A percentile compares a stretch with the other conserved stretches of the same genome.
phyloP scores from a whole-genome alignment of 2,329 filamentous ascomycete genomes.

The Fusarium chlamydosporum region DNA sequence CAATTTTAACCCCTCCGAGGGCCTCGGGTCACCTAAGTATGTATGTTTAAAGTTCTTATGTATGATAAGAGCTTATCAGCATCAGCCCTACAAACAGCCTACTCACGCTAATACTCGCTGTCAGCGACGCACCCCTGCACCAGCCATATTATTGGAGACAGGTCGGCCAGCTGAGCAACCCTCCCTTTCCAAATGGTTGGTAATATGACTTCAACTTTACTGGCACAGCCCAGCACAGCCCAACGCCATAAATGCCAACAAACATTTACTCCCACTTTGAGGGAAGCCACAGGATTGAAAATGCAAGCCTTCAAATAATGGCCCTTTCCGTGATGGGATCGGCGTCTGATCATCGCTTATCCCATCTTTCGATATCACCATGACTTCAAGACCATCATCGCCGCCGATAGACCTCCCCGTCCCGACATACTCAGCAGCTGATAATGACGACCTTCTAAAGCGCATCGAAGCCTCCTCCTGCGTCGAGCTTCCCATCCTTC shows the following conservation, averaged over 20 bases:
- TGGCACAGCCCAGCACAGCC: slow-evolving; percentile 11
- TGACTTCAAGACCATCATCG: slow-evolving; percentile 1
- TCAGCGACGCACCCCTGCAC: slow-evolving; percentile 3
- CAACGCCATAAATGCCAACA: slow-evolving; percentile 8
- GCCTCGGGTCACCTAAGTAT: not conserved
- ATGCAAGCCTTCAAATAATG: slow-evolving; percentile 34
- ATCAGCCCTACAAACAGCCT: slow-evolving; percentile 27
- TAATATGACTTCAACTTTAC: slow-evolving; percentile 7
- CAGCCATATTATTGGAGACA: slow-evolving; percentile 19
- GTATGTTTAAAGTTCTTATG: too few relatives aligned
- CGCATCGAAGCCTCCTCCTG: slow-evolving; percentile 40
- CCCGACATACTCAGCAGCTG: slow-evolving; percentile 39
- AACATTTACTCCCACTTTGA: not conserved
- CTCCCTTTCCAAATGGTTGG: slow-evolving; percentile 7
- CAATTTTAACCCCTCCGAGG: not conserved
- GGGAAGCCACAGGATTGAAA: not conserved
- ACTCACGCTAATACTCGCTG: slow-evolving; percentile 4
- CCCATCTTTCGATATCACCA: not conserved
- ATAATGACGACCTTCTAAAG: slow-evolving; percentile 39
- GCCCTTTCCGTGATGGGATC: not conserved
- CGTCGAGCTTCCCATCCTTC: slow-evolving; percentile 44
- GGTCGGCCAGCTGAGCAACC: slow-evolving; percentile 21
- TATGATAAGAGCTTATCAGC: not conserved
- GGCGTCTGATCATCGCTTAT: not conserved
- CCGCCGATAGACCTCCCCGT: slow-evolving; percentile 14